phyloP scores from a whole-genome alignment of 257 asterid species.

The Gentiana straminea region DNA sequence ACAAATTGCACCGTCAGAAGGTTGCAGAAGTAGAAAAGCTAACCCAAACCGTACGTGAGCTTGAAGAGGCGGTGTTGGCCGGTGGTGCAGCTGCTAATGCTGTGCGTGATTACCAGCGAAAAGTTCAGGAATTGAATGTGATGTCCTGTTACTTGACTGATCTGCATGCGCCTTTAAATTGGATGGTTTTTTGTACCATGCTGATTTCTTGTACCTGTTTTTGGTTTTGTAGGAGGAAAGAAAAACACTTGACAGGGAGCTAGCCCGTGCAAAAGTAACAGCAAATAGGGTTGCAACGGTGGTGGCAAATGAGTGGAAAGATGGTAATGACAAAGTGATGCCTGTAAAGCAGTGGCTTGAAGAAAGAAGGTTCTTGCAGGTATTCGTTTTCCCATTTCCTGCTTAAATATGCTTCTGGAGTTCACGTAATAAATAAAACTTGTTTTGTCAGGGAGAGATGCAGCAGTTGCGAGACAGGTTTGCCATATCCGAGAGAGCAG shows the following conservation, averaged over 20 bases:
- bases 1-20: constrained; percentile 89
- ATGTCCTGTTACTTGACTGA: constrained; percentile 9
- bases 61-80: constrained; percentile 97
- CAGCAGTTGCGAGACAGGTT: constrained; percentile 94
- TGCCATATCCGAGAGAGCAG: constrained; percentile 76
- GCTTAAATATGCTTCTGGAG: constrained; percentile 2
- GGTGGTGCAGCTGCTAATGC: constrained; percentile 99
- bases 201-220: too few relatives aligned
- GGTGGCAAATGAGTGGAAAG: constrained; percentile 99
- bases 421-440: constrained; percentile 1
- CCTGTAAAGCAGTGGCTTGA: constrained; percentile 98
- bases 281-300: constrained; percentile 98
- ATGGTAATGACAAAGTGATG: constrained; percentile 95
- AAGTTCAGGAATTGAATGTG: constrained; percentile 99
- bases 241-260: constrained; percentile 94
- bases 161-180: not conserved
- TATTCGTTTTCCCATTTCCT: constrained; percentile 10
- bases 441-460: constrained; percentile 73
- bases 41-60: constrained; percentile 95
- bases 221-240: constrained; percentile 62
- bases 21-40: constrained; percentile 98
- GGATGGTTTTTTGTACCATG: constrained; percentile 2
- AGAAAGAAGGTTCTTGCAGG: constrained; percentile 92
- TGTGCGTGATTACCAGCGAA: constrained; percentile 94
- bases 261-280: constrained; percentile 96